Base-by-base conservation (phyloP, 192 early-diverging fungal species). In the Backusella liffmaniae region DNA sequence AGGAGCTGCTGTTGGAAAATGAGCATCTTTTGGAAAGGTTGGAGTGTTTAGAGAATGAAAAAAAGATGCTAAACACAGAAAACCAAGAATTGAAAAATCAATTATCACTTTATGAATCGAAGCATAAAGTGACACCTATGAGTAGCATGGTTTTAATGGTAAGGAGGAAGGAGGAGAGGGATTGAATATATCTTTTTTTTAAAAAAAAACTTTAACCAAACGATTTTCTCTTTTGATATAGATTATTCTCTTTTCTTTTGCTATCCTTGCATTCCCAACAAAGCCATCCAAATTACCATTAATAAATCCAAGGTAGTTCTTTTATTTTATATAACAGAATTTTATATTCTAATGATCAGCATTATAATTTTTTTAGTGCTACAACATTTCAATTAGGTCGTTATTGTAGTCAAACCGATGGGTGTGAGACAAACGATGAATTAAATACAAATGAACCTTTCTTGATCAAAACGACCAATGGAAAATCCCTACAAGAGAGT, bases 161-260 rank as follows among this genome's bases (percentile, higher is more conserved):
- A 82, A 4, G 42, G 42, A 13, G 32, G 32, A 32, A 32, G 32
- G 32, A 32, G 32, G 32, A 32, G 32, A 32, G 32, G 32, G 32
- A 32, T 32, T 32, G 42, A 16, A 44, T 44, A 44, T 44, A 15
- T 39, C 3, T 29, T 44, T 72, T 5, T 32, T 56, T 3, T 3
- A 32, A 32, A 32, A 32, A 3, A 2, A 32, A 32, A 16, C 21
- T 56, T 56, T 56, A 21, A 16, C 26, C 9, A 23, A 53, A 56
- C 8, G 7, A 23, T 56, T 26, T 32, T 32, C 32, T 32, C 32
- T 53, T 53, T 13, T 44, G 13, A 46, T 86, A 93, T 32, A 39
- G 94, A 90, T 91, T 6, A 83, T 94, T 66, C 78, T 96, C 32
- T 93, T 96, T 73, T 96, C 94, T 36, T 92, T 96, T 76, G 91